Evolutionary conservation across 495 filamentous ascomycete genomes (phyloP).

Genomic region (Aspergillus panamensis): DNA sequence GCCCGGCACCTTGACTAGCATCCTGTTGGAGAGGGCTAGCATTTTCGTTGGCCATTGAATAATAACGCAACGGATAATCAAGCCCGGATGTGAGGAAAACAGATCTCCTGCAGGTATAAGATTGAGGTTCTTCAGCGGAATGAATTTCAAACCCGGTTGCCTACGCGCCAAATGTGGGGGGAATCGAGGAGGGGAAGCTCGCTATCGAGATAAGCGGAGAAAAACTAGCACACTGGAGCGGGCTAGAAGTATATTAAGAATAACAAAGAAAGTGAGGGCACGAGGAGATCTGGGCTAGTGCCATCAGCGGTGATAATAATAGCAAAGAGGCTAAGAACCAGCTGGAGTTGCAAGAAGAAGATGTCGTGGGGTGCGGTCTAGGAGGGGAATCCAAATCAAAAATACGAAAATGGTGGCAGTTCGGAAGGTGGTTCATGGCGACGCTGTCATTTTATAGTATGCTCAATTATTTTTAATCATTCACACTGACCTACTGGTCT

Average conservation of each 20-base stretch:
- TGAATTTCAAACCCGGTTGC: constrained; percentile 11
- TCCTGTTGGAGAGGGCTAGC: constrained; percentile 18
- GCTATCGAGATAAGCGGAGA: constrained; percentile 13
- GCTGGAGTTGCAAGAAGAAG: constrained; percentile 1
- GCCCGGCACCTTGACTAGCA: constrained; percentile 16
- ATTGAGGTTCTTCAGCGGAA: constrained; percentile 1
- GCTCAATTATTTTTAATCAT: too few species aligned
- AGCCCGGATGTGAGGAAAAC: not conserved
- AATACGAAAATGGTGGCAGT: not conserved
- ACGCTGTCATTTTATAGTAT: too few species aligned
- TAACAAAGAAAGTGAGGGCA: not conserved
- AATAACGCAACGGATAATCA: constrained; percentile 6
- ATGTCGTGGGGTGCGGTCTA: not conserved
- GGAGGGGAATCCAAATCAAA: not conserved
- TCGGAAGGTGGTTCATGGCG: too few species aligned
- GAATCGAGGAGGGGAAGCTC: constrained; percentile 5
- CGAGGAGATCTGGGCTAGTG: not conserved
- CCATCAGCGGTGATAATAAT: not conserved
- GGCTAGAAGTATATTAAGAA: not conserved
- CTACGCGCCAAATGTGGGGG: constrained; percentile 17
- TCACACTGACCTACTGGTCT: too few species aligned
- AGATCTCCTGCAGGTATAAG: not conserved
- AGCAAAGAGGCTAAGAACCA: not conserved
- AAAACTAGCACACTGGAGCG: not conserved
- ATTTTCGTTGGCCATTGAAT: constrained; percentile 28